Base-by-base conservation (phyloP, 2,329 filamentous ascomycete species). In the Colletotrichum simmondsii region DNA sequence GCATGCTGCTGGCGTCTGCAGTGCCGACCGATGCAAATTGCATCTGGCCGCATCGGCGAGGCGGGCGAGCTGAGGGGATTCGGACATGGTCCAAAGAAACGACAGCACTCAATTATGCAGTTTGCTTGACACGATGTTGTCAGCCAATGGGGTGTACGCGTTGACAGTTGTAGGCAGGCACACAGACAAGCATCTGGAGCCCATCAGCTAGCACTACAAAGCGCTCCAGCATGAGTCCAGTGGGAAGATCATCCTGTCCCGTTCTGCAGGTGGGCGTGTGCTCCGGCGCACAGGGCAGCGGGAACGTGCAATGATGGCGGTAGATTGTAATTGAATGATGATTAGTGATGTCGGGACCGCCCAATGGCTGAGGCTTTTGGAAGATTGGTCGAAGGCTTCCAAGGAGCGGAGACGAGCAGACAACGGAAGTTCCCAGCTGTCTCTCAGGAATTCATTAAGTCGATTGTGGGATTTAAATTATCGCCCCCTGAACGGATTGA, bases 1-100 rank as follows among this genome's bases (percentile, higher is more conserved):
- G 60, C 70, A 70, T 72, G 70, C 60, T 65, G 60, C 66, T 72
- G 53, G 64, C 46, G 66, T 59, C 59, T 72, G 70, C 60, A 54
- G 46, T 69, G 42, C 42, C 59, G 54, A 32, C 60, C 60, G 56
- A 57, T 65, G 46, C 58, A 30, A 46, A 49, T 30, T 72, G 66
- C 71, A 60, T 57, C 28, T 57, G 24, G 52, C 14, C 42, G 62
- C 71, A 57, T 71, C 61, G 61, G 61, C 37, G 56, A 65, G 66
- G 66, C 66, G 65, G 52, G 49, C 42, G 54, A 52, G 60, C 60
- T 62, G 67, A 71, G 60, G 66, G 37, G 54, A 61, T 73, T 73
- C 71, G 61, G 67, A 71, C 46, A 22, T 61, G 54, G 35, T 62
- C 56, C 71, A 73, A 53, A 52, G 67, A 71, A 57, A 73, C 54